Percentiles rank a stretch among this genome's conserved stretches.
phyloP scores from a whole-genome alignment of 805 yeast species.

The Candida quercuum region DNA sequence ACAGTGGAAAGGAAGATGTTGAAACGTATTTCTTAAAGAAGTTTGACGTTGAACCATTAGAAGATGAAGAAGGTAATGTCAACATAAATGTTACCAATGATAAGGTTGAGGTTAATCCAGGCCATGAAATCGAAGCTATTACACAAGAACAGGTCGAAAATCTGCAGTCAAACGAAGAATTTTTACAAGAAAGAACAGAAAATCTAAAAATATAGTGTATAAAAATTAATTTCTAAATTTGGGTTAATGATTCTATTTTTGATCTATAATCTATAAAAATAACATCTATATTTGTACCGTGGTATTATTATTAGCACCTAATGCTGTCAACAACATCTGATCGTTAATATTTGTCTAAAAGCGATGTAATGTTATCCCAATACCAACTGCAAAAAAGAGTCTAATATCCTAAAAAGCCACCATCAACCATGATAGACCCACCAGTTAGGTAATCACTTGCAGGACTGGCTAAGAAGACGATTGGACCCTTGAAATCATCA shows the following conservation, averaged over 20 bases:
- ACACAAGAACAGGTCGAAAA: constrained; percentile 45
- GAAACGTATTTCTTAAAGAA: constrained; percentile 72
- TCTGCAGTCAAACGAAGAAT: constrained; percentile 29
- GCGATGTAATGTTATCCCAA: no score
- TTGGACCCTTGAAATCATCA: constrained; percentile 43
- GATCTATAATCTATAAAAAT: no score
- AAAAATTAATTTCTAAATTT: no score
- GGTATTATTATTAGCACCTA: no score
- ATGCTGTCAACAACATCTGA: no score
- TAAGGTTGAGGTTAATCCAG: constrained; percentile 38
- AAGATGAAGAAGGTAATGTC: constrained; percentile 34
- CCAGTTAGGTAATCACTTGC: constrained; percentile 78
- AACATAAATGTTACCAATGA: constrained; percentile 22
- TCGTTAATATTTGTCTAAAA: no score
- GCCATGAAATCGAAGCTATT: constrained; percentile 49
- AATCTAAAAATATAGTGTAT: constrained; percentile 14
- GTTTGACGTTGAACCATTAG: constrained; percentile 64
- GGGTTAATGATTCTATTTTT: no score
- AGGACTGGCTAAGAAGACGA: constrained; percentile 61
- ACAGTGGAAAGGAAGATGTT: constrained; percentile 65
- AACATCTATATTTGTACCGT: no score
- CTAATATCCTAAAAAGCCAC: constrained; percentile 45
- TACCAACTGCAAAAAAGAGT: no score
- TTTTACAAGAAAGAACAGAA: constrained; percentile 36
- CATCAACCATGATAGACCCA: constrained; percentile 68